Percentiles rank a stretch among this genome's conserved stretches.
phyloP scores from a whole-genome alignment of 2,329 filamentous ascomycete genomes.

The Cordyceps cateniannulata region DNA sequence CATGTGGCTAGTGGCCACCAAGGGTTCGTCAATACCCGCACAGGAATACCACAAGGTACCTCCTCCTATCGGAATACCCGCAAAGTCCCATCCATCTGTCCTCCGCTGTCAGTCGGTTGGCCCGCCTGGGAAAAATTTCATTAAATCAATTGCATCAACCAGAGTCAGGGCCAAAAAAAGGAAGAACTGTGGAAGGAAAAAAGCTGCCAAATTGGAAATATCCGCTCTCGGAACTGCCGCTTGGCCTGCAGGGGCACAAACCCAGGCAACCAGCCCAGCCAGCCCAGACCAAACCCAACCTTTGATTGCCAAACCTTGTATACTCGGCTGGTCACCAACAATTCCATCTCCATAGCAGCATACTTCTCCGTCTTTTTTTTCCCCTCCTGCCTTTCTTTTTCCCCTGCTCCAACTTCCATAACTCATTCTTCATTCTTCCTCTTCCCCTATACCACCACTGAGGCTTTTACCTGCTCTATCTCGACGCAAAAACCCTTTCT shows the following conservation, averaged over 20 bases:
- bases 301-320: slow-evolving; percentile 13
- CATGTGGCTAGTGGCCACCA: background rate
- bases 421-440: background rate
- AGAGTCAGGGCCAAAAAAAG: background rate
- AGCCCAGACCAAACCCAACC: slow-evolving; percentile 3
- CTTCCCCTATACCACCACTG: background rate
- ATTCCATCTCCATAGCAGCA: background rate
- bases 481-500: background rate
- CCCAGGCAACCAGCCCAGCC: background rate
- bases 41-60: too few relatives aligned
- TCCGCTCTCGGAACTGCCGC: slow-evolving; percentile 13
- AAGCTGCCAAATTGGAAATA: background rate
- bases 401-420: background rate
- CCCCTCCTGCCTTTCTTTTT: background rate
- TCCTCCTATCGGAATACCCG: too few relatives aligned
- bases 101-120: background rate
- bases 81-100: background rate
- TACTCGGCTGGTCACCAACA: slow-evolving; percentile 3
- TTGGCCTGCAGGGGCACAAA: background rate
- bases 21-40: slow-evolving; percentile 3
- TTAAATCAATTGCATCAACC: slow-evolving; percentile 1
- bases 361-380: background rate
- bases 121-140: background rate
- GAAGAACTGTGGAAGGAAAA: background rate
- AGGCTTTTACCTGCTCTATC: background rate